Percentiles rank a stretch among this genome's conserved stretches.
Conservation (phyloP, 2,329 filamentous ascomycete genomes). For the Fusarium falciforme region DNA sequence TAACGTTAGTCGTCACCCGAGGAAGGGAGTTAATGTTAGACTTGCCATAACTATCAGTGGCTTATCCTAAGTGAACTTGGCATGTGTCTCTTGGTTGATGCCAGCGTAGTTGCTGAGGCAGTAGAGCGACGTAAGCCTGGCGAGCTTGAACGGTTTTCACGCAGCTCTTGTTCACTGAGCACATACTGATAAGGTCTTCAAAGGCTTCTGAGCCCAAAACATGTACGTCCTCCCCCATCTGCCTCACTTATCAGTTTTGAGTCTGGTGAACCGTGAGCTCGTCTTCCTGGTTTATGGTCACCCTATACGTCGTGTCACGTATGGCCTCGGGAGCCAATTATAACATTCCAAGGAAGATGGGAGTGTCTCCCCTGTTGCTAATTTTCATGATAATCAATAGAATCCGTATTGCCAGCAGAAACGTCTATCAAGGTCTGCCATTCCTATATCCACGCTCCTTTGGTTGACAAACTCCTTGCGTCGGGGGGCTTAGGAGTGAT, state of each 20-base stretch:
- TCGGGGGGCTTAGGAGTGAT: not conserved
- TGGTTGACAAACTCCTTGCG: slow-evolving; percentile 9
- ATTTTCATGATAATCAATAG: slow-evolving; percentile 21
- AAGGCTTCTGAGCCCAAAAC: no score
- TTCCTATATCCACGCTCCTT: not conserved
- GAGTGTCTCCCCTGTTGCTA: slow-evolving; percentile 30
- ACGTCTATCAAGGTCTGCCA: not conserved
- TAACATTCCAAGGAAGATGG: slow-evolving; percentile 25
- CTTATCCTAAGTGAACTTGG: fast-evolving
- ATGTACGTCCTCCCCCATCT: no score
- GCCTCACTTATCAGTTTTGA: slow-evolving; percentile 4
- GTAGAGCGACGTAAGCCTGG: fast-evolving
- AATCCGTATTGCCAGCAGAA: slow-evolving; percentile 25
- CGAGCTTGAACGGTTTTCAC: not conserved
- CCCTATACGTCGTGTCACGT: slow-evolving; percentile 26
- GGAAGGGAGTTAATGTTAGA: not conserved
- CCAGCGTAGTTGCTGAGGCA: not conserved
- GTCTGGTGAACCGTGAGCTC: slow-evolving; percentile 19
- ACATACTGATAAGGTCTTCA: no score
- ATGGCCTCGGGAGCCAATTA: slow-evolving; percentile 20
- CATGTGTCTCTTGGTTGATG: not conserved
- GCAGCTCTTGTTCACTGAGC: not conserved
- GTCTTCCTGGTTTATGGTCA: slow-evolving; percentile 3
- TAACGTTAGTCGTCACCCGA: fast-evolving
- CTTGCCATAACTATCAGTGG: not conserved